phyloP scores from a whole-genome alignment of 2,329 filamentous ascomycete genomes.

The Calonectria honghensis region DNA sequence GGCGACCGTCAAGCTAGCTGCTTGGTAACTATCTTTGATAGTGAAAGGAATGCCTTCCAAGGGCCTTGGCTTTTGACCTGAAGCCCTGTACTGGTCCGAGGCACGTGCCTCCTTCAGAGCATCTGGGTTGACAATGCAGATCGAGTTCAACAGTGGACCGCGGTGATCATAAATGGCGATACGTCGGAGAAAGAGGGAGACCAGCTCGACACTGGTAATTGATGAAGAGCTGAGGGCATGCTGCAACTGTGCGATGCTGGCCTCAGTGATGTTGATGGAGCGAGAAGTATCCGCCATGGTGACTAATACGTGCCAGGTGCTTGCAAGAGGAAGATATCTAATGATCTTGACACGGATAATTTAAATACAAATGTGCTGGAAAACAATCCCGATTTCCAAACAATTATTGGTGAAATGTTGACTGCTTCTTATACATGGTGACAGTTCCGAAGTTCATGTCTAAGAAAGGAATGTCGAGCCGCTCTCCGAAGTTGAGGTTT shows the following conservation, averaged over 20 bases:
- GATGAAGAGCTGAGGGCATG: constrained; percentile 45
- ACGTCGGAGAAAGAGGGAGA: constrained; percentile 51
- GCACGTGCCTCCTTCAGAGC: constrained; percentile 55
- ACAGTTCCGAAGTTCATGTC: constrained; percentile 12
- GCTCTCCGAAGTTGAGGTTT: neutral
- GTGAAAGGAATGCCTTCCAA: constrained; percentile 75
- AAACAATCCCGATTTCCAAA: neutral
- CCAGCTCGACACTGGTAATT: constrained; percentile 54
- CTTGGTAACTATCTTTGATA: constrained; percentile 75
- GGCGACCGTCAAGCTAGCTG: constrained; percentile 71
- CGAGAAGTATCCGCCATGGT: neutral
- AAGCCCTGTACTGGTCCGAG: constrained; percentile 54
- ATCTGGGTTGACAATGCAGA: constrained; percentile 52
- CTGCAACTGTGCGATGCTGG: constrained; percentile 52
- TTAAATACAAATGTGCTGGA: neutral
- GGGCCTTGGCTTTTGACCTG: constrained; percentile 41
- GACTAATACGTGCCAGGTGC: neutral
- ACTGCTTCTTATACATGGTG: constrained; percentile 3
- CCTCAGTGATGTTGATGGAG: constrained; percentile 42
- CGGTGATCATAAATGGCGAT: constrained; percentile 54
- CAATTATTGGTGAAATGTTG: neutral
- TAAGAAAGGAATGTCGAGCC: constrained; percentile 22
- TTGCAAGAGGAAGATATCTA: neutral
- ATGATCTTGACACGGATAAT: neutral
- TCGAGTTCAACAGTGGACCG: constrained; percentile 51